Evolutionary conservation across 305 asterid species (phyloP), one percentile per base, ranked within the genome.

Genomic region (Fraxinus albicans): DNA sequence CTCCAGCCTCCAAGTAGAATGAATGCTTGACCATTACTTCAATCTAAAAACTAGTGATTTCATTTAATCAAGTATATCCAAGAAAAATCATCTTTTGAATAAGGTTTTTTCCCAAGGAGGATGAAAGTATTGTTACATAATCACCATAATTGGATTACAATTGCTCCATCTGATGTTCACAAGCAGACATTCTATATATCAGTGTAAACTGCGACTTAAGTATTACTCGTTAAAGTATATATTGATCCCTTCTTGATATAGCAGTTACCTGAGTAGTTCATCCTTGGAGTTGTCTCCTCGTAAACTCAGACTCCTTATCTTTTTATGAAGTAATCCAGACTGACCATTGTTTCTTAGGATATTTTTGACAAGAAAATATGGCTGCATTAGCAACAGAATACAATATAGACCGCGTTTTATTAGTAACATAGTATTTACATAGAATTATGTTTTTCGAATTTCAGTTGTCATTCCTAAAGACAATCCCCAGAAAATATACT

Each of bases 281-380:
- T 83, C 81, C 58, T 53, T 35, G 40, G 79, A 67, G 35, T 77
- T 27, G 83, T 78, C 86, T 75, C 80, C 80, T 83, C 63, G 84
- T 19, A 81, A 83, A 74, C 84, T 85, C 84, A 83, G 90, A 81
- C 63, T 60, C 74, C 73, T 81, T 84, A 63, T 78, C 42, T 55
- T 29, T 67, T n/a, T 13, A 76, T 27, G 77, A 47, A 50, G 40
- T 19, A 78, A 85, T 73, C 34, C 55, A 72, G n/a, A 55, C 25
- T 34, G 21, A 23, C 19, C 6, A 73, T 17, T 77, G 79, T 81
- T 78, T 83, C 86, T 53, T 82, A 42, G 83, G 50, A 78, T 77
- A 78, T 76, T 31, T 17, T 69, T 4, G 8, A 86, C 90, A 82
- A 82, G 80, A 73, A 69, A 81, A 75, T 36, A 23, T 34, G 50